Percentiles rank a stretch among this genome's conserved stretches.
Conservation (phyloP, 495 filamentous ascomycete genomes). For the Cryomyces antarcticus region DNA sequence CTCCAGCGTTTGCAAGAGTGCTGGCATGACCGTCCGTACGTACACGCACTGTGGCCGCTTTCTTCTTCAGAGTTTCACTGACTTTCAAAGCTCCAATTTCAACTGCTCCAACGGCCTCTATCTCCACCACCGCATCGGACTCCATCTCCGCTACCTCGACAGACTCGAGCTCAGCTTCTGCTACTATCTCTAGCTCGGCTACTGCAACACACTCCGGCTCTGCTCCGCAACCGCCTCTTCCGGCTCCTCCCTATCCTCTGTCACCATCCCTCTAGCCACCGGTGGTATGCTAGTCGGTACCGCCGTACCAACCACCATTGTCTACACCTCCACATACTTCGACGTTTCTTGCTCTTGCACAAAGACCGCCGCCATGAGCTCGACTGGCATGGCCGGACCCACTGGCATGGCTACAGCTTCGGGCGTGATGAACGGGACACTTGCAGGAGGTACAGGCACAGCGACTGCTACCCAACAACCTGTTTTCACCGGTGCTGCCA, state of each 20-base stretch:
- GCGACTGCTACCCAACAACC: no score
- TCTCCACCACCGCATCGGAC: not conserved
- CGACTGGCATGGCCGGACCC: no score
- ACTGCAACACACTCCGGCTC: not conserved
- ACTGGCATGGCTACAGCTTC: no score
- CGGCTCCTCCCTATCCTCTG: not conserved
- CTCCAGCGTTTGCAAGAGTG: constrained; percentile 10
- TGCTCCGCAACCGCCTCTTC: not conserved
- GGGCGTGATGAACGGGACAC: no score
- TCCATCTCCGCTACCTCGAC: not conserved
- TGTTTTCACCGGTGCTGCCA: no score
- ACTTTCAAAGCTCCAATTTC: not conserved
- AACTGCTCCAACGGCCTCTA: not conserved
- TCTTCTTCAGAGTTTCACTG: not conserved
- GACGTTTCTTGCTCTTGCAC: no score
- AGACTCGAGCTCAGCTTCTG: not conserved
- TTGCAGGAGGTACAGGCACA: no score
- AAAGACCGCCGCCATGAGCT: no score
- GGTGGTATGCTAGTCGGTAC: no score
- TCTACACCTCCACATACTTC: no score
- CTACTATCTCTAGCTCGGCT: not conserved
- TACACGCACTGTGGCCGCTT: not conserved
- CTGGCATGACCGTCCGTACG: constrained; percentile 16
- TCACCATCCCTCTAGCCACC: no score
- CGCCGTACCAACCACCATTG: no score